Evolutionary conservation across 257 asterid species (phyloP).

Genomic region (Phtheirospermum japonicum): DNA sequence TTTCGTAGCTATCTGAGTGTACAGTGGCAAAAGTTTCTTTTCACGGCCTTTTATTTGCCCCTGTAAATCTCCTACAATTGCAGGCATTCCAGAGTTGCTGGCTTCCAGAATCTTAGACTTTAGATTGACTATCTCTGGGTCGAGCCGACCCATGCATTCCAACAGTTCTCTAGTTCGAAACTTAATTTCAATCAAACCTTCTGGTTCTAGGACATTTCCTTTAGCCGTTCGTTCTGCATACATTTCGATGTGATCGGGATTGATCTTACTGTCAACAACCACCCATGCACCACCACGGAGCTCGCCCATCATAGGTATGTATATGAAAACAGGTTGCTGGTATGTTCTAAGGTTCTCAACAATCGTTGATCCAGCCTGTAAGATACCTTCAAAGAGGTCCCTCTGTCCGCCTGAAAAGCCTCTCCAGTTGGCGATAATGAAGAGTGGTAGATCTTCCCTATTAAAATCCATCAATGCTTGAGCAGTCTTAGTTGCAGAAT

Average conservation of each 20-base stretch:
- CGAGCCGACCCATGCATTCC: conserved; percentile 95
- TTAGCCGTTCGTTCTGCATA: conserved; percentile 83
- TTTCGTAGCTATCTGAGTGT: conserved; percentile 88
- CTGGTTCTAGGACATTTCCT: conserved; percentile 96
- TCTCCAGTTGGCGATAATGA: conserved; percentile 97
- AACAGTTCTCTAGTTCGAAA: conserved; percentile 71
- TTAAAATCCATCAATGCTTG: conserved; percentile 95
- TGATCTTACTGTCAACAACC: conserved; percentile 87
- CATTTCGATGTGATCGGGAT: conserved; percentile 90
- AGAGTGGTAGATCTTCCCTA: conserved; percentile 80
- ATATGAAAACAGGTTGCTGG: conserved; percentile 80
- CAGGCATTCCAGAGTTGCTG: conserved; percentile 30
- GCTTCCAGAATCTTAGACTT: conserved; percentile 58
- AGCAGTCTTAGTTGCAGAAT: conserved; percentile 90
- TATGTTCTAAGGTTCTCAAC: conserved; percentile 91
- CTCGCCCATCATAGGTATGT: conserved; percentile 93
- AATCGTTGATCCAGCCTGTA: conserved; percentile 94
- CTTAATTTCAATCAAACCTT: conserved; percentile 88
- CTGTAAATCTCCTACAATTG: conserved; percentile 40
- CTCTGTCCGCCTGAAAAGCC: conserved; percentile 99
- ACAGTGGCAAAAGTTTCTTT: conserved; percentile 80
- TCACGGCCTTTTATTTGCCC: conserved; percentile 67
- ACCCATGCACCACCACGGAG: conserved; percentile 99
- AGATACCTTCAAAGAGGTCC: conserved; percentile 96
- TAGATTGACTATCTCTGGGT: conserved; percentile 57